A percentile compares a stretch with the other conserved stretches of the same genome.
Conservation (phyloP, 176 grass and related monocot species). For the Oryza rufipogon region DNA sequence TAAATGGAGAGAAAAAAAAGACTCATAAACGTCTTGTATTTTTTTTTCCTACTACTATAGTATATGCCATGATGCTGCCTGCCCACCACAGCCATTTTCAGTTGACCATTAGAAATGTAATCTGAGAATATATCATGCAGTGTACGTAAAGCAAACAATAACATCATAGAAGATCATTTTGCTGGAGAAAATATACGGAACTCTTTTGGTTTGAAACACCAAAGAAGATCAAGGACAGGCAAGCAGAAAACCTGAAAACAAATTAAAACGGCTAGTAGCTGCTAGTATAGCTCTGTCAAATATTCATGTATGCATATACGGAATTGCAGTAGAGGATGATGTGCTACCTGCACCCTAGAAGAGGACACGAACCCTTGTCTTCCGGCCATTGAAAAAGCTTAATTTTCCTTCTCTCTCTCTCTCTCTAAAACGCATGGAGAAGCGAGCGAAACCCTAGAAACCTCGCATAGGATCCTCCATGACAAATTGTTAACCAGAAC, state of each 20-base stretch:
- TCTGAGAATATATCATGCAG: no score
- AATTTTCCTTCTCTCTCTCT: conserved; percentile 40
- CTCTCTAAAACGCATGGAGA: conserved; percentile 52
- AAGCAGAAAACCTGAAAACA: conserved; percentile 38
- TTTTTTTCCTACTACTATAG: no score
- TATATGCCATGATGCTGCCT: no score
- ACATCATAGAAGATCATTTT: no score
- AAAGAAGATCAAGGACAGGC: not conserved
- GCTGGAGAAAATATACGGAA: not conserved
- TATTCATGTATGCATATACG: not conserved
- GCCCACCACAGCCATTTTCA: no score
- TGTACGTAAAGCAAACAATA: no score
- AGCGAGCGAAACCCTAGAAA: conserved; percentile 48
- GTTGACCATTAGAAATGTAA: no score
- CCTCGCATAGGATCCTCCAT: conserved; percentile 63
- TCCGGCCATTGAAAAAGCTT: conserved; percentile 61
- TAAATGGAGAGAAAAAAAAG: not conserved
- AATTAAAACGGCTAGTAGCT: not conserved
- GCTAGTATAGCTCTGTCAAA: not conserved
- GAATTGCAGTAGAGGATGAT: conserved; percentile 33
- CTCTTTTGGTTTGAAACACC: not conserved
- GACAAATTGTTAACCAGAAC: conserved; percentile 40
- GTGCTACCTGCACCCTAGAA: conserved; percentile 69
- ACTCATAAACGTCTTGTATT: no score
- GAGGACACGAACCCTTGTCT: conserved; percentile 89